phyloP scores from a whole-genome alignment of 1,139 yeast species.

The Kurtzmaniella natalensis region DNA sequence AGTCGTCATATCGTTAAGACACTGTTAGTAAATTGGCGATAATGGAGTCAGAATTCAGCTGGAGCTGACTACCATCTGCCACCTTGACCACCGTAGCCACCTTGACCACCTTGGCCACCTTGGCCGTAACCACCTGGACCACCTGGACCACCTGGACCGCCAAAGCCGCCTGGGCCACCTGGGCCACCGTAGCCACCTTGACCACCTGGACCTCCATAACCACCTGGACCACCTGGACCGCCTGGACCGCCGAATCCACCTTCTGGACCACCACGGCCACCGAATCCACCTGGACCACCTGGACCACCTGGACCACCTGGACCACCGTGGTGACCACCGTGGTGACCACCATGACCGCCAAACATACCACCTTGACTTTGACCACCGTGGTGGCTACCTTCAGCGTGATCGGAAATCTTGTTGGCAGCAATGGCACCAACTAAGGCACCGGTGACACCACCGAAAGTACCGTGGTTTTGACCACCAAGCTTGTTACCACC shows the following conservation, averaged over 20 bases:
- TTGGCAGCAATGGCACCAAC: slow-evolving; percentile 60
- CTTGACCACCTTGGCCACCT: slow-evolving; percentile 17
- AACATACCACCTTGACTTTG: slow-evolving; percentile 13
- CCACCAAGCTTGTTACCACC: slow-evolving; percentile 43
- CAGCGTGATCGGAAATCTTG: slow-evolving; percentile 42
- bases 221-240: slow-evolving; percentile 13
- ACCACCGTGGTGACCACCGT: slow-evolving; percentile 12
- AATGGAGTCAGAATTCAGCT: no score
- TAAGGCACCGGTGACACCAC: slow-evolving; percentile 55
- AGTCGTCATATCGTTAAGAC: no score
- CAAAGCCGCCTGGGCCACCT: slow-evolving; percentile 9
- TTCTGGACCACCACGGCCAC: slow-evolving; percentile 13
- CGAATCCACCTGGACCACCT: slow-evolving; percentile 12
- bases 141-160: slow-evolving; percentile 7
- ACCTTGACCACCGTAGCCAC: slow-evolving; percentile 2
- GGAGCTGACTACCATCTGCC: slow-evolving; percentile 7
- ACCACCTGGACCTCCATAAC: slow-evolving; percentile 12
- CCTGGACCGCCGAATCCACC: slow-evolving; percentile 10
- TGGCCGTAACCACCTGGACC: slow-evolving; percentile 10
- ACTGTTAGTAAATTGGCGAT: no score
- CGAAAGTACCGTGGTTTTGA: slow-evolving; percentile 43
- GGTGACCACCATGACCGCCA: slow-evolving; percentile 8
- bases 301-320: slow-evolving; percentile 9
- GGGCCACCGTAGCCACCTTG: slow-evolving; percentile 9
- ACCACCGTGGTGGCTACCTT: slow-evolving; percentile 16